Base-by-base conservation (phyloP, 768 basidiomycete species). In the Boletellus ananas region DNA sequence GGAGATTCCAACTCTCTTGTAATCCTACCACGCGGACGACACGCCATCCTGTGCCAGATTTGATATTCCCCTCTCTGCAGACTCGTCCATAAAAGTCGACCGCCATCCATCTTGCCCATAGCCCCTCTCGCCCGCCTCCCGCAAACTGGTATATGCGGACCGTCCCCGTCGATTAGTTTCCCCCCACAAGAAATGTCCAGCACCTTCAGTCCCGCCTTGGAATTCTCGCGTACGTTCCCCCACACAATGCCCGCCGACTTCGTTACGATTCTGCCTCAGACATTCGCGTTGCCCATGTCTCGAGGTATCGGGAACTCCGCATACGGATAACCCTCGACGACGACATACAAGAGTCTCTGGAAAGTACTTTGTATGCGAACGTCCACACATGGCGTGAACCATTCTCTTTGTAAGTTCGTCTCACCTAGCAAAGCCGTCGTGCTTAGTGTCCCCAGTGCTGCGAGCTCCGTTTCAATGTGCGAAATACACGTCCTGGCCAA, bases 31-130 rank as follows among this genome's bases (percentile, higher is more conserved):
- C 64, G 64, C 60, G 64, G 56, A 44, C 56, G 52, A 47, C 64
- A 65, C 64, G 62, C 62, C 50, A 57, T 37, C 64, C 64, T 65
- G 64, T 65, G 64, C 52, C 17, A 56, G 64, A 65, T 65, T 65
- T 67, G 58, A 64, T 65, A 66, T 65, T 66, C 50, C 55, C 18
- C 42, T 41, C 51, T 47, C 29, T 50, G 13, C 45, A 40, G 33
- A 34, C 48, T 43, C 44, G 43, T 37, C 59, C 56, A 57, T 64
- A 65, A 62, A 63, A 62, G 56, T 55, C 57, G 34, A 38, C 49
- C 51, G 38, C 45, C 52, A 52, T 54, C 56, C 55, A 36, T 59
- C 62, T 60, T 67, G 64, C 64, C 64, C 64, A 60, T 62, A 58
- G 62, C 64, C 64, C 65, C 64, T 59, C 59, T 58, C 27, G 58